Conservation (phyloP, 129 eudicot genomes). For the Flaveria linearis region DNA sequence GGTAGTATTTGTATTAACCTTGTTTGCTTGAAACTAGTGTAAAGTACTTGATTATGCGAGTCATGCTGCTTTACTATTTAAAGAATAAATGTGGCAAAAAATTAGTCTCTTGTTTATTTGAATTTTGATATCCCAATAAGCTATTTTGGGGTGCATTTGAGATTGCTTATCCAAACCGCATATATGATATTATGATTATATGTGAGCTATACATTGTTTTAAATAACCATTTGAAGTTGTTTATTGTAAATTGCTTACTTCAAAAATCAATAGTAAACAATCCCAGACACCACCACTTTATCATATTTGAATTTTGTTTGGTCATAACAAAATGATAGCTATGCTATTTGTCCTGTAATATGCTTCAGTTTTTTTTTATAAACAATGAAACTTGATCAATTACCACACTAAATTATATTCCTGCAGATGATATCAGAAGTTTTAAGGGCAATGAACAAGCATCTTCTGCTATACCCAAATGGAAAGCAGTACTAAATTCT, state of each 20-base stretch:
- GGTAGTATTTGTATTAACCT: background rate
- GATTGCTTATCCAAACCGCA: background rate
- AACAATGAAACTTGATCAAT: background rate
- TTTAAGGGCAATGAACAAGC: conserved; percentile 41
- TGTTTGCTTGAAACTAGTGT: background rate
- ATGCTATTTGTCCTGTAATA: background rate
- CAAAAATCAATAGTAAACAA: background rate
- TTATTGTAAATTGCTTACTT: no score
- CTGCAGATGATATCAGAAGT: conserved; percentile 60
- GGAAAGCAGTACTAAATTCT: conserved; percentile 77
- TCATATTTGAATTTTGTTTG: background rate
- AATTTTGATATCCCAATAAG: no score
- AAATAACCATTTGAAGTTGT: background rate
- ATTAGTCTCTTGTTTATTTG: background rate
- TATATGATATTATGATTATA: no score
- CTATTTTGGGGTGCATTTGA: no score
- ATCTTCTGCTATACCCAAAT: conserved; percentile 55
- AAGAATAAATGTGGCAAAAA: background rate
- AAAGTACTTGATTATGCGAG: background rate
- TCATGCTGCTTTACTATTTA: background rate
- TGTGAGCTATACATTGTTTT: background rate
- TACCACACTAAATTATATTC: conserved; percentile 5
- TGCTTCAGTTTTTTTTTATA: background rate
- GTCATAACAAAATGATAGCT: background rate
- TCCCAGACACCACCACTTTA: background rate